A percentile compares a stretch with the other conserved stretches of the same genome.
These are phyloP conservation scores for Hyaloscypha hepaticicola DNA, from an alignment of 495 filamentous ascomycete genomes.

Conservation along the genomic window DNA sequence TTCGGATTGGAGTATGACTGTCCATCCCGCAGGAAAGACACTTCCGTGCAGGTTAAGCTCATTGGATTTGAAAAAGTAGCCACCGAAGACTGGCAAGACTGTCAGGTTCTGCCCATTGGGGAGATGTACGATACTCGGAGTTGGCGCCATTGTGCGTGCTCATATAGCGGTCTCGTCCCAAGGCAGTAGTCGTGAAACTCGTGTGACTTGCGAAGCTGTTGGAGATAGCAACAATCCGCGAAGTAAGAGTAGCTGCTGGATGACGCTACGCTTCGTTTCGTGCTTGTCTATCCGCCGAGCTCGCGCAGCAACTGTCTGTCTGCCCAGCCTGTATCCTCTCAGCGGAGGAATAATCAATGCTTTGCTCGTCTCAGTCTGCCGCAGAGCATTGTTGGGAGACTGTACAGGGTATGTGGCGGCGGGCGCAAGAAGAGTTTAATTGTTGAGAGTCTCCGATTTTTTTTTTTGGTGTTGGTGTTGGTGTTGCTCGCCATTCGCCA, in stretches of 20 bases:
- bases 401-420: not conserved
- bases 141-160: conserved; percentile 24
- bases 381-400: not conserved
- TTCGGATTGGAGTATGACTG: conserved; percentile 74
- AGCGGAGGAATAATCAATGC: not conserved
- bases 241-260: not conserved
- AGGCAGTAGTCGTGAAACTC: not conserved
- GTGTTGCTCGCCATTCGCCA: too few species aligned
- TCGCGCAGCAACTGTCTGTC: not conserved
- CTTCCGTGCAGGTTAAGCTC: conserved; percentile 65
- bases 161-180: not conserved
- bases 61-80: conserved; percentile 82
- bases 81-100: conserved; percentile 81
- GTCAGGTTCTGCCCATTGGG: conserved; percentile 85
- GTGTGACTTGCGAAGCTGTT: not conserved
- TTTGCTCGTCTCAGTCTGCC: not conserved
- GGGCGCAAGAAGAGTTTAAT: not conserved
- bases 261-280: not conserved
- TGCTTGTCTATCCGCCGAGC: not conserved
- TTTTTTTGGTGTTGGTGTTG: too few species aligned
- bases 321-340: not conserved
- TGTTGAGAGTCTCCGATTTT: not conserved
- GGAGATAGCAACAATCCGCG: not conserved
- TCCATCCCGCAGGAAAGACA: conserved; percentile 84
- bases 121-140: conserved; percentile 50